These are phyloP conservation scores for Backusella liffmaniae DNA, from an alignment of 192 early-diverging fungal genomes.

Conservation along the genomic window DNA sequence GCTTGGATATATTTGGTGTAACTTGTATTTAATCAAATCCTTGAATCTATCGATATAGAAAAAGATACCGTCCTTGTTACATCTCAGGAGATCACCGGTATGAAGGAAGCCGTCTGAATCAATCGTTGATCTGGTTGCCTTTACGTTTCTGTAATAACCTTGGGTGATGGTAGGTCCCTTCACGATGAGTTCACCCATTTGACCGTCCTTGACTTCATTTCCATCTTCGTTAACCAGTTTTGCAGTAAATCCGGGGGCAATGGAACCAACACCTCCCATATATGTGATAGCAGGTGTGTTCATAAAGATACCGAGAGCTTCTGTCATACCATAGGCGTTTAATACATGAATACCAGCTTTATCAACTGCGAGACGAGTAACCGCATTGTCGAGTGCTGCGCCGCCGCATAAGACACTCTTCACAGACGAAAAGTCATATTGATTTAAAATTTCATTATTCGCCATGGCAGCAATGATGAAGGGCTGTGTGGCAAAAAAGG, in stretches of 20 bases:
- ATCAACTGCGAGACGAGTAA: not conserved
- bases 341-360: not conserved
- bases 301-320: not conserved
- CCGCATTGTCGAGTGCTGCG: not conserved
- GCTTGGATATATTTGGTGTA: not conserved
- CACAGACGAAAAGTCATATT: not conserved
- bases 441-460: not conserved
- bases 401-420: not conserved
- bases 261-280: slow-evolving; percentile 34
- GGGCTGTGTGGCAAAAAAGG: not conserved
- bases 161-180: not conserved
- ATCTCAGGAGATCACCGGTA: not conserved
- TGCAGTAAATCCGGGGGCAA: slow-evolving; percentile 37
- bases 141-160: not conserved
- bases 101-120: not conserved
- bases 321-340: not conserved
- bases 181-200: slow-evolving; percentile 14
- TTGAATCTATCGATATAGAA: not conserved
- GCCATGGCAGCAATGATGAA: not conserved
- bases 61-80: not conserved
- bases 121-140: not conserved
- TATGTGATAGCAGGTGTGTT: not conserved
- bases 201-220: slow-evolving; percentile 29
- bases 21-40: not conserved
- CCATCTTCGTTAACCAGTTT: slow-evolving; percentile 46